Percentiles rank a stretch among this genome's conserved stretches.
Evolutionary conservation across 78 protist species (phyloP).

Genomic region (Dictyostelium brefeldianum): DNA sequence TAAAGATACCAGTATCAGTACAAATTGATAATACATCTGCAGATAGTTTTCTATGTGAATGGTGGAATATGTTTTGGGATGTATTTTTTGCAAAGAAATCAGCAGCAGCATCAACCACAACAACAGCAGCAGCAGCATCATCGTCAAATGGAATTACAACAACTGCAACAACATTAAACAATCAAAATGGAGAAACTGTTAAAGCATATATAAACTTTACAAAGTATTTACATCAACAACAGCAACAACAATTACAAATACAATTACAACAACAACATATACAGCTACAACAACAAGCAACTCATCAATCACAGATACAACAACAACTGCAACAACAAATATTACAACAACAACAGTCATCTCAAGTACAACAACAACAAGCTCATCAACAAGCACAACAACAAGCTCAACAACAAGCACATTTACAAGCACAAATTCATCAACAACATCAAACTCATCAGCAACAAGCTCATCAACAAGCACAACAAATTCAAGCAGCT

Average conservation of each 20-base stretch:
- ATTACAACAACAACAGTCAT: slow-evolving; percentile 20
- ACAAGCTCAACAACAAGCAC: neutral
- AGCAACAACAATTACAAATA: neutral
- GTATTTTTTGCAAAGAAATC: neutral
- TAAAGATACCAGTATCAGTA: neutral
- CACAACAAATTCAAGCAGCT: neutral
- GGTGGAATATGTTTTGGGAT: slow-evolving; percentile 50
- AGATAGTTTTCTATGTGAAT: slow-evolving; percentile 29
- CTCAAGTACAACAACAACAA: slow-evolving; percentile 18
- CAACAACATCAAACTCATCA: slow-evolving; percentile 27
- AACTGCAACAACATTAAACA: neutral
- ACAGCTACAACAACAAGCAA: slow-evolving; percentile 3
- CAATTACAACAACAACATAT: neutral
- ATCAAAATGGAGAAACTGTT: neutral
- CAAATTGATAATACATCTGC: neutral
- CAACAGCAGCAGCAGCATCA: neutral
- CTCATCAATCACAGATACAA: neutral
- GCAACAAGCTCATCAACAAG: neutral
- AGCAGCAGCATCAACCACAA: neutral
- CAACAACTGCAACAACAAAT: neutral
- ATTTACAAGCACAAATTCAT: neutral
- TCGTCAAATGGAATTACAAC: neutral
- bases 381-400: slow-evolving; percentile 3
- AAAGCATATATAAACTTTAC: neutral
- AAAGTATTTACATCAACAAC: slow-evolving; percentile 24